Evolutionary conservation across 192 early-diverging fungal genomes (phyloP).

Genomic region (Pecoramyces ruminantium): DNA sequence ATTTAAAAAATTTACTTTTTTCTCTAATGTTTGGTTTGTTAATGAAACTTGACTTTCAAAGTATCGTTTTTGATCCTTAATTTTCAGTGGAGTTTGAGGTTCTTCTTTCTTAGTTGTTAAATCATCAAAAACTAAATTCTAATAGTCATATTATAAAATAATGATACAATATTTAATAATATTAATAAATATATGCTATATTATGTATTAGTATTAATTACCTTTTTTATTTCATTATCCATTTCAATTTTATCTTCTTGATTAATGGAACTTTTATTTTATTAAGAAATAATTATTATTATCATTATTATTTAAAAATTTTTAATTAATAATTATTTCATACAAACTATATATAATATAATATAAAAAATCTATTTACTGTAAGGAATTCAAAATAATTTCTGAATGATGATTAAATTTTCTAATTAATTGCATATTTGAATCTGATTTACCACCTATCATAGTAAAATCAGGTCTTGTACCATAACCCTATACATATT

Average conservation of each 20-base stretch:
- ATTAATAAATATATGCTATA: too few species aligned
- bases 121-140: slow-evolving; percentile 53
- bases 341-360: too few species aligned
- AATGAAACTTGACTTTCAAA: slow-evolving; percentile 45
- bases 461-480: slow-evolving; percentile 71
- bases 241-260: slow-evolving; percentile 22
- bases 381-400: slow-evolving; percentile 40
- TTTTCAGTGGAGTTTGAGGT: slow-evolving; percentile 39
- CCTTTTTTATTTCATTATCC: background rate
- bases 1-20: too few species aligned
- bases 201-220: too few species aligned
- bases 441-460: slow-evolving; percentile 34
- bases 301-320: background rate
- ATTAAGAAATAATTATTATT: slow-evolving; percentile 14
- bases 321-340: too few species aligned
- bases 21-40: background rate
- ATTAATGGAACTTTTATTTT: slow-evolving; percentile 2
- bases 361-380: background rate
- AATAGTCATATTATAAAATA: too few species aligned
- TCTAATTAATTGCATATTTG: slow-evolving; percentile 64
- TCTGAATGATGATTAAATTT: slow-evolving; percentile 79
- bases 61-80: slow-evolving; percentile 56
- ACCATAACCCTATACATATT: slow-evolving; percentile 27
- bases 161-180: too few species aligned
- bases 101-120: slow-evolving; percentile 27